These are phyloP conservation scores for Zygosaccharomyces bailii DNA, from an alignment of 805 yeast genomes.

Conservation along the genomic window DNA sequence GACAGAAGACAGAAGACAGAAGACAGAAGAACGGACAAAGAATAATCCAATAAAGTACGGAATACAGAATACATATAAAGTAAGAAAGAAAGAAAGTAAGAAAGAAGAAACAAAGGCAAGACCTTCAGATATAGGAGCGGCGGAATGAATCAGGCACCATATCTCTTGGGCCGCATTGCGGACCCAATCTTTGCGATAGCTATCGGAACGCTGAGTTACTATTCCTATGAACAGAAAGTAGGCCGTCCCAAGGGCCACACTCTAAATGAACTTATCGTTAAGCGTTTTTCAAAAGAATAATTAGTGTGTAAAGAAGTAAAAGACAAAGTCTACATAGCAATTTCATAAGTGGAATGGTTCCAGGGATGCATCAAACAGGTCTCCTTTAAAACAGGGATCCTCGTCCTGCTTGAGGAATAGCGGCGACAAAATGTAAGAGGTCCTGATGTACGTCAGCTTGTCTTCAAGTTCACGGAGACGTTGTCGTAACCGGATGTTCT, in stretches of 20 bases:
- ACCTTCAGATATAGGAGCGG: not conserved
- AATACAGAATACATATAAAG: not conserved
- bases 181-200: conserved; percentile 66
- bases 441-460: not conserved
- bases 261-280: conserved; percentile 48
- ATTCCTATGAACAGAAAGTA: conserved; percentile 56
- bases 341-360: not conserved
- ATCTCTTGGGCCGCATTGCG: conserved; percentile 37
- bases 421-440: not conserved
- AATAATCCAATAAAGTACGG: not conserved
- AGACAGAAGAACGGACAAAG: not conserved
- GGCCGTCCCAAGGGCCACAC: conserved; percentile 59
- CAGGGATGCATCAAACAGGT: not conserved
- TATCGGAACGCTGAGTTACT: conserved; percentile 62
- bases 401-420: not conserved
- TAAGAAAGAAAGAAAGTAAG: too few relatives aligned
- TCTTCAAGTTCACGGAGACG: conserved; percentile 9
- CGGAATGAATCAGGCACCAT: conserved; percentile 15
- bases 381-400: not conserved
- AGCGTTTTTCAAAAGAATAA: conserved; percentile 22
- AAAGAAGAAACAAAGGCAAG: not conserved
- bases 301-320: not conserved
- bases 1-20: too few relatives aligned
- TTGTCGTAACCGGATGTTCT: conserved; percentile 8
- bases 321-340: not conserved